Percentiles rank a stretch among this genome's conserved stretches.
Evolutionary conservation across 2,329 filamentous ascomycete genomes (phyloP).

Genomic region (Penicillium sp.): DNA sequence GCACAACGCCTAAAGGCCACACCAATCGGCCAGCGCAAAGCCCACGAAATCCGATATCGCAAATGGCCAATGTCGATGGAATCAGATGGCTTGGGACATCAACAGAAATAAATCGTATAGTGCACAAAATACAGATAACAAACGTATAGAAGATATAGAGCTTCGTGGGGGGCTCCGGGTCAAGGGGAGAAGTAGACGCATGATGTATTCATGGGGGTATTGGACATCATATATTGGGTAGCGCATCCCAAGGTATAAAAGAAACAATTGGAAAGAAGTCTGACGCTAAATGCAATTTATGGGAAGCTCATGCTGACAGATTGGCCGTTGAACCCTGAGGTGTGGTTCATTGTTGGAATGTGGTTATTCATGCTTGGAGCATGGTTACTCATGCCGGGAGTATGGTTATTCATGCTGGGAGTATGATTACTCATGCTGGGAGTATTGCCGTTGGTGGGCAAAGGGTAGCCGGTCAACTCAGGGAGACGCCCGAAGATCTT

Average conservation of each 20-base stretch:
- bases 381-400: too few species aligned
- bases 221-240: neutral
- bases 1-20: neutral
- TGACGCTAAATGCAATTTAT: constrained; percentile 9
- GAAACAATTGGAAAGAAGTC: neutral
- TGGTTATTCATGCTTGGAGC: neutral
- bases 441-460: neutral
- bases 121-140: constrained; percentile 9
- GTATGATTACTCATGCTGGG: constrained; percentile 1
- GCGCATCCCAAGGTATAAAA: neutral
- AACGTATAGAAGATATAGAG: neutral
- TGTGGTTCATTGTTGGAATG: neutral
- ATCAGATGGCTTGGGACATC: constrained; percentile 1
- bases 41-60: neutral
- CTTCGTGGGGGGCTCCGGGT: neutral
- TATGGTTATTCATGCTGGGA: neutral
- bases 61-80: neutral
- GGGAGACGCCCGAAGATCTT: constrained; percentile 41
- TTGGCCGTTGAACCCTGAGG: neutral
- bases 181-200: constrained; percentile 2
- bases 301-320: constrained; percentile 3
- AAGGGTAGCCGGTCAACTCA: neutral
- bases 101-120: neutral
- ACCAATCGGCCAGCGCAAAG: neutral
- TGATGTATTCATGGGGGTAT: constrained; percentile 1